Conservation (phyloP, 139 green algal genomes). For the Chlorella sp. region DNA sequence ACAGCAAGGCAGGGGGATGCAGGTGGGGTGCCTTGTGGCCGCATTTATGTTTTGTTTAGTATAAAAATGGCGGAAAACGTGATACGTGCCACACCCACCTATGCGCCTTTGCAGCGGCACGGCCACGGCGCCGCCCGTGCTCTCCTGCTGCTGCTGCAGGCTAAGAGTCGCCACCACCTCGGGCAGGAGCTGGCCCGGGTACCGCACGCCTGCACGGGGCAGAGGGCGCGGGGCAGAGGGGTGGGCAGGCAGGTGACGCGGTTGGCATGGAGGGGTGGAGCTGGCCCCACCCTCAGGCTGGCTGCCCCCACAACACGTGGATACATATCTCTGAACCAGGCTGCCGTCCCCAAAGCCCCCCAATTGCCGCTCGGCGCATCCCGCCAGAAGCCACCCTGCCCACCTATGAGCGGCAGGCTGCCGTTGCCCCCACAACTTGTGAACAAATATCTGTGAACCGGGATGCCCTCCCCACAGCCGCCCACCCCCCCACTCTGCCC, state of each 20-base stretch:
- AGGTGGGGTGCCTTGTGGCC: background rate
- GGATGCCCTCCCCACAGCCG: no score
- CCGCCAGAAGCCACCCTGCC: no score
- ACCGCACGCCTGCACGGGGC: slow-evolving; percentile 67
- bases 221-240: no score
- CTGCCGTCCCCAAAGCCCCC: no score
- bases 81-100: background rate
- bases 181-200: slow-evolving; percentile 66
- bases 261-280: background rate
- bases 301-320: no score
- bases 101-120: background rate
- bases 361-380: no score
- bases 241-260: background rate
- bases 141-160: slow-evolving; percentile 35
- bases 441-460: no score
- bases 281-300: no score
- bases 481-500: no score
- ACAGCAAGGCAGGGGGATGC: background rate
- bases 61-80: no score
- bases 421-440: slow-evolving; percentile 50
- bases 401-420: background rate
- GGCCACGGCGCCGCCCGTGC: background rate
- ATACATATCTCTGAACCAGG: no score
- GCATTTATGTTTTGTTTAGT: no score
- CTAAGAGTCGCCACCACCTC: slow-evolving; percentile 66